Evolutionary conservation across 2,329 filamentous ascomycete genomes (phyloP), one percentile per base, ranked within the genome.

Genomic region (Trichoderma endophyticum): DNA sequence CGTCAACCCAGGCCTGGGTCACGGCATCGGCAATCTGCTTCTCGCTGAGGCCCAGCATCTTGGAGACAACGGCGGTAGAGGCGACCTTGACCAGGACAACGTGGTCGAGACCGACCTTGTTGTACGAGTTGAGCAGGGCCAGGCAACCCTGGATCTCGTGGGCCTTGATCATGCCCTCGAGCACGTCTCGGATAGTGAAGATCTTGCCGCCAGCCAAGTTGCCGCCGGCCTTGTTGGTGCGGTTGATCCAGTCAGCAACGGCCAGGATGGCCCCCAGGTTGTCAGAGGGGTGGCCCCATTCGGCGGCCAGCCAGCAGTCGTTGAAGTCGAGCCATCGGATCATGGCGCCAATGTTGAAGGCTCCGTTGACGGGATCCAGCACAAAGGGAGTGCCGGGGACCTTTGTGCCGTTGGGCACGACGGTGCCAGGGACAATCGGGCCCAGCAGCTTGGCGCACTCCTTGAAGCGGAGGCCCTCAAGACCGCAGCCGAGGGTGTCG

Each of bases 321-420:
- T 99, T 99, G 89, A 98, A 99, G 86, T 99, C 96, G 79, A 99
- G 90, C 96, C 96, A 99, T 81, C 96, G 90, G 85, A 99, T 97
- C 92, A 97, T 97, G 79, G 96, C 93, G 78, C 96, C 96, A 78
- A 99, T 98, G 88, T 98, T 98, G 90, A 99, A 98, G 75, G 96
- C 96, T 74, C 92, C 96, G 79, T 95, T 95, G 81, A 98, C 91
- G 51, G 96, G 96, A 82, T 98, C 96, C 77, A 99, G 91, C 84
- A 97, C 92, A 86, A 95, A 98, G 76, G 92, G 90, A 36, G 96
- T 98, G 75, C 96, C 96, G 54, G 93, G 93, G 59, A 99, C 93
- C 81, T 91, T 93, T 78, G 94, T 92, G 76, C 96, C 96, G 80
- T 97, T 95, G 80, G 96, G 95, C 70, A 98, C 95, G 60, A 91